phyloP scores from a whole-genome alignment of 2,329 filamentous ascomycete species.

The Leptographium lundbergii region DNA sequence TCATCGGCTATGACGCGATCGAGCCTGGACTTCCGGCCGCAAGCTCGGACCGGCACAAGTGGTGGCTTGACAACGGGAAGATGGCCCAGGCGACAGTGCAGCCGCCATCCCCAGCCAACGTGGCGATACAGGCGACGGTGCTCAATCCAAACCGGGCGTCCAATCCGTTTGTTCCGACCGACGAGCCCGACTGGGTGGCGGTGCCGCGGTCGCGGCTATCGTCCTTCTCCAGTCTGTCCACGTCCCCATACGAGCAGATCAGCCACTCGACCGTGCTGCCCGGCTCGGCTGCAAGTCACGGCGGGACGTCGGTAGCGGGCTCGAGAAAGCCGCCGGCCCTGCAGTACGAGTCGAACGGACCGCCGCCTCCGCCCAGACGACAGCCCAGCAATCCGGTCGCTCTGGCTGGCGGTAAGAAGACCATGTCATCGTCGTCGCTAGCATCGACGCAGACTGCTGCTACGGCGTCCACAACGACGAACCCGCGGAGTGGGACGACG shows the following conservation, averaged over 20 bases:
- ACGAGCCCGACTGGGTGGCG: conserved; percentile 76
- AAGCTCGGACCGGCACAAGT: conserved; percentile 55
- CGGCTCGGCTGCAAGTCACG: conserved; percentile 30
- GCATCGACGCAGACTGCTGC: conserved; percentile 25
- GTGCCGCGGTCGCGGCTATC: conserved; percentile 44
- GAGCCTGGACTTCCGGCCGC: conserved; percentile 62
- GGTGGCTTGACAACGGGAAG: conserved; percentile 59
- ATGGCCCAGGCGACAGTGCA: conserved; percentile 62
- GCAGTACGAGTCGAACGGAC: conserved; percentile 21
- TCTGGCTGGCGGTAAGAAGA: conserved; percentile 4
- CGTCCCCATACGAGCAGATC: conserved; percentile 46
- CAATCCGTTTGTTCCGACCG: conserved; percentile 66
- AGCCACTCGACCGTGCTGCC: conserved; percentile 34
- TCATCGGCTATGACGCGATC: conserved; percentile 70
- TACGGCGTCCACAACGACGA: background rate
- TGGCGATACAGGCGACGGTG: conserved; percentile 37
- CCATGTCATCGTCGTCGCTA: conserved; percentile 14
- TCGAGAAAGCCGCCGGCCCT: conserved; percentile 24
- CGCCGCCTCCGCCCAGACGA: conserved; percentile 20
- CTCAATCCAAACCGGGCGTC: conserved; percentile 63
- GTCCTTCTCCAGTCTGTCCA: conserved; percentile 43
- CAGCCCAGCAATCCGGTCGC: conserved; percentile 10
- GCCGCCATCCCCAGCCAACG: conserved; percentile 41
- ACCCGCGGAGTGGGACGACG: background rate
- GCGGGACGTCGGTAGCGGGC: conserved; percentile 9